Percentiles rank a stretch among this genome's conserved stretches.
Conservation (phyloP, 352 stramenopile species). For the Saprolegnia parasitica region DNA sequence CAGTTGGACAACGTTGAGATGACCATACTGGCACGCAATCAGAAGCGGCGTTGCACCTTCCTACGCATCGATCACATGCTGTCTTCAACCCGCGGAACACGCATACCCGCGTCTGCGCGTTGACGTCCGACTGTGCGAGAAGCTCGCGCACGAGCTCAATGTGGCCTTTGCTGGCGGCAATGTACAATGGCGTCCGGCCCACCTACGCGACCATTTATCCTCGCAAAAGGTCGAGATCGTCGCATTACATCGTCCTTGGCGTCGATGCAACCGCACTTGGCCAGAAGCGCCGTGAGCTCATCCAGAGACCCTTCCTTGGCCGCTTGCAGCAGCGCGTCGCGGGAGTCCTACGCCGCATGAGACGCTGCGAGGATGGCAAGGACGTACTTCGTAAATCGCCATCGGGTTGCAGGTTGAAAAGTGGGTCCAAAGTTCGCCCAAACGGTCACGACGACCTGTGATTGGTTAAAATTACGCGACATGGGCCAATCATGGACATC, state of each 20-base stretch:
- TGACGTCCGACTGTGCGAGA: background rate
- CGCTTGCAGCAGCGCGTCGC: background rate
- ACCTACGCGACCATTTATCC: background rate
- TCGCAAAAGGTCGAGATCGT: background rate
- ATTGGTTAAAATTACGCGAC: background rate
- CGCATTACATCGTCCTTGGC: background rate
- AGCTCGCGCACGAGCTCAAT: constrained; percentile 1
- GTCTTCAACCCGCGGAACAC: background rate
- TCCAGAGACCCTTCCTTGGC: background rate
- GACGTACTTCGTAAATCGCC: background rate
- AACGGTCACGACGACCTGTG: background rate
- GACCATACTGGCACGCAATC: constrained; percentile 5
- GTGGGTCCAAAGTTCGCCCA: background rate
- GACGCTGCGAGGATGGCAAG: background rate
- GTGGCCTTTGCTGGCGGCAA: constrained; percentile 7
- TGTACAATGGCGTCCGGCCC: constrained; percentile 13
- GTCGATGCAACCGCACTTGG: background rate
- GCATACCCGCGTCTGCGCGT: constrained; percentile 3
- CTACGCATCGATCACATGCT: constrained; percentile 1
- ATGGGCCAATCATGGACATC: background rate
- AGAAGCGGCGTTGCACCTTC: constrained; percentile 8
- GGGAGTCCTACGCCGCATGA: background rate
- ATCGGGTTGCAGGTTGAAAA: background rate
- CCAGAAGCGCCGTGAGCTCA: background rate
- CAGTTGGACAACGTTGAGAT: constrained; percentile 16